Evolutionary conservation across 208 protist genomes (phyloP), one percentile per base, ranked within the genome.

Genomic region (Endotrypanum monterogeii): DNA sequence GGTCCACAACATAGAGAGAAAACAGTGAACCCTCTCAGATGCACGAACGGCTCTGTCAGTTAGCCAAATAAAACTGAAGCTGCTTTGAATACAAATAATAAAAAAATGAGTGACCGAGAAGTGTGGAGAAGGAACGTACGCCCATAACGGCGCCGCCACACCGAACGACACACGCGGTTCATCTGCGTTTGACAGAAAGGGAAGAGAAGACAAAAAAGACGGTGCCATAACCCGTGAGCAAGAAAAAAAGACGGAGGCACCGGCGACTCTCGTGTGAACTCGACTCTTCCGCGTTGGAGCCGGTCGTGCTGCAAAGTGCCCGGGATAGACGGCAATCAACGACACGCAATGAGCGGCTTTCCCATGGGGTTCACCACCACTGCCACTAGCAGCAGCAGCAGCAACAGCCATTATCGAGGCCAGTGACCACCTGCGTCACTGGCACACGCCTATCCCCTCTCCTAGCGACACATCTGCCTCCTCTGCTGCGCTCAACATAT

Each of bases 401-500:
- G 57, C 57, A 9, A 8, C 57, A 35, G 30, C 28, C n/a, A 35
- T 18, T 25, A 11, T 14, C 57, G 12, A 41, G 8, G 32, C 57
- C 32, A 41, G 57, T 18, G 30, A 62, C 16, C 57, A 39, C 57
- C 6, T 14, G 39, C 32, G n/a, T 37, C 5, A 35, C 57, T 39
- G 1, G 32, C 28, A 61, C 56, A n/a, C n/a, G 18, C 9, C 58
- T 5, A 20, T 25, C 54, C 30, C 28, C 35, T 25, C 32, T 16
- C 18, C 39, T 35, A 65, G 2, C 11, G 30, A 48, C 20, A 20
- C 30, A 54, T 73, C 65, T 58, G 57, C 35, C 1, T 28, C 20
- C 37, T 84, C 76, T 23, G 57, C 72, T 18, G 51, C 66, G 44
- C 12, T 25, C 2, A 85, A 57, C 54, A 85, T 54, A 16, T 72